These are phyloP conservation scores for Crucibulum laeve DNA, from an alignment of 768 basidiomycete genomes.

Conservation along the genomic window DNA sequence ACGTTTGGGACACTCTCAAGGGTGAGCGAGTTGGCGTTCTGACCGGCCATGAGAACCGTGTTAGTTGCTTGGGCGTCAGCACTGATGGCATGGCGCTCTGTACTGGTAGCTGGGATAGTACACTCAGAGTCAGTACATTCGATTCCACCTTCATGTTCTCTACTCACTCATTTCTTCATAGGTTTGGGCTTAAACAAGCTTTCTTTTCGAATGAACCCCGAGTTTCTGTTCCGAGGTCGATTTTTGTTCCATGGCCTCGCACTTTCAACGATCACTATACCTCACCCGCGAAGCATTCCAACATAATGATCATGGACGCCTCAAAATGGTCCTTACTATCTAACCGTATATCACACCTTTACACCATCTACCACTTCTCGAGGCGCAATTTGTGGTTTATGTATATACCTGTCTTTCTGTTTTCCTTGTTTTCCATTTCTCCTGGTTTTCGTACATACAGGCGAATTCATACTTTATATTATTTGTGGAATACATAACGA, in stretches of 20 bases:
- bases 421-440: constrained; percentile 29
- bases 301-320: constrained; percentile 37
- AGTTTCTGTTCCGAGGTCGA: constrained; percentile 19
- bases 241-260: too few relatives aligned
- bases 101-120: constrained; percentile 98
- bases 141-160: constrained; percentile 2
- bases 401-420: constrained; percentile 17
- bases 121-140: constrained; percentile 70
- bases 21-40: constrained; percentile 97
- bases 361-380: constrained; percentile 17
- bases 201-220: constrained; percentile 11
- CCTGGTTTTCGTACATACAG: constrained; percentile 42
- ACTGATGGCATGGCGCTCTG: constrained; percentile 98
- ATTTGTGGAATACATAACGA: not conserved
- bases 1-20: constrained; percentile 99
- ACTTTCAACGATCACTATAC: constrained; percentile 32
- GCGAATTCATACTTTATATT: constrained; percentile 24
- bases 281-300: constrained; percentile 49
- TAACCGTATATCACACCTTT: constrained; percentile 30
- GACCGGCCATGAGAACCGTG: constrained; percentile 97
- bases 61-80: constrained; percentile 94
- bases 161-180: constrained; percentile 22
- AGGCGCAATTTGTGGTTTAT: constrained; percentile 15
- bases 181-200: constrained; percentile 76
- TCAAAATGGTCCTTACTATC: constrained; percentile 61